Percentiles rank a stretch among this genome's conserved stretches.
phyloP scores from a whole-genome alignment of 192 early-diverging fungal genomes.

The Backusella morwellensis region DNA sequence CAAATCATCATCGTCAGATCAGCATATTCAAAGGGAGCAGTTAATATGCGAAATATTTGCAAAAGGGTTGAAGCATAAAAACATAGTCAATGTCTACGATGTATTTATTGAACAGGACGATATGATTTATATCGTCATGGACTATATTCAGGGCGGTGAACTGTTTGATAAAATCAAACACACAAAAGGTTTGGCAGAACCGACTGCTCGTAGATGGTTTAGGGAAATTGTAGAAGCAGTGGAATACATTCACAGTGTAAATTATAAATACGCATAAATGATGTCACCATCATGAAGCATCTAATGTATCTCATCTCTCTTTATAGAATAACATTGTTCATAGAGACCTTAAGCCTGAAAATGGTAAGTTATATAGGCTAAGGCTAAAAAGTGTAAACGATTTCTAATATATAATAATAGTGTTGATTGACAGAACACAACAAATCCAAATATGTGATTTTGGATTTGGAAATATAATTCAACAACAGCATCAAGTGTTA shows the following conservation, averaged over 20 bases:
- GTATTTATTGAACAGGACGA: constrained; percentile 47
- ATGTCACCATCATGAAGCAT: neutral
- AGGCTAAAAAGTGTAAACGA: too few species aligned
- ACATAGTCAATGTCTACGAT: constrained; percentile 54
- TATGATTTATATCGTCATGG: constrained; percentile 59
- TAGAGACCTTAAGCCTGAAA: constrained; percentile 92
- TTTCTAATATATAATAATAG: constrained; percentile 7
- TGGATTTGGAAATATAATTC: constrained; percentile 62
- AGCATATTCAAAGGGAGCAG: constrained; percentile 51
- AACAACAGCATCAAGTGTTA: constrained; percentile 39
- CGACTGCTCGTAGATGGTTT: constrained; percentile 48
- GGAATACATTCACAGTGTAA: constrained; percentile 51
- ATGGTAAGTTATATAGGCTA: constrained; percentile 10
- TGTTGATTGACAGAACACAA: constrained; percentile 44
- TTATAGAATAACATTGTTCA: constrained; percentile 43
- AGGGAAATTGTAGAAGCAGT: constrained; percentile 52
- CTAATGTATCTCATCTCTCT: neutral
- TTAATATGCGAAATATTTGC: constrained; percentile 41
- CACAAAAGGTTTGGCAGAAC: constrained; percentile 42
- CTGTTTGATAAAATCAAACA: constrained; percentile 58
- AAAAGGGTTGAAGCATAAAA: constrained; percentile 39
- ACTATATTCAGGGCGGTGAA: constrained; percentile 55
- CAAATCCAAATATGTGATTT: constrained; percentile 92
- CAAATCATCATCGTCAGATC: constrained; percentile 47
- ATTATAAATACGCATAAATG: neutral